These are phyloP conservation scores for Polyporus tsugae DNA, from an alignment of 1,284 basidiomycete genomes.

Conservation along the genomic window DNA sequence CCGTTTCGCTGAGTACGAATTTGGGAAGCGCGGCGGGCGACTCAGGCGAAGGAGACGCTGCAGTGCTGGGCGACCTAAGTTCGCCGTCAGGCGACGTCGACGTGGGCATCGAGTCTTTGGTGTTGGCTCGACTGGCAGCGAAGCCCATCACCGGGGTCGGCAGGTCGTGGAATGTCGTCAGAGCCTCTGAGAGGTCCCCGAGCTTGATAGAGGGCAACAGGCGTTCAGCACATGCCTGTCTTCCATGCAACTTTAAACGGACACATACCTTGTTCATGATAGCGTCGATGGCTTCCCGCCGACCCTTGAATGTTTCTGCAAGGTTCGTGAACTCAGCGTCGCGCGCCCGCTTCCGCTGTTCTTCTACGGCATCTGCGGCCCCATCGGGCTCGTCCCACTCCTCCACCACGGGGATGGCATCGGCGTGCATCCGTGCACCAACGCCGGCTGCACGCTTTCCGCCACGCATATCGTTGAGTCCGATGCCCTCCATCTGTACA, in stretches of 20 bases:
- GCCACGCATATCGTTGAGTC: conserved; percentile 40
- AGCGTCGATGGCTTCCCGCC: conserved; percentile 69
- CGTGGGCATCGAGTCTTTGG: conserved; percentile 38
- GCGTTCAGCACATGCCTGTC: conserved; percentile 1
- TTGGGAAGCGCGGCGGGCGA: conserved; percentile 26
- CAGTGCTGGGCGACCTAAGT: conserved; percentile 33
- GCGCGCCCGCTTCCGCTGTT: conserved; percentile 47
- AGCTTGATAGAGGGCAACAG: conserved; percentile 52
- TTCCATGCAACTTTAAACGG: background rate
- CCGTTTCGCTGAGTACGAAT: conserved; percentile 29
- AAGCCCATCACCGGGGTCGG: conserved; percentile 62
- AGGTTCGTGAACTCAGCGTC: conserved; percentile 74
- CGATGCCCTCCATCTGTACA: conserved; percentile 74
- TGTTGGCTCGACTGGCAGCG: conserved; percentile 41
- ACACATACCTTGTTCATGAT: conserved; percentile 70
- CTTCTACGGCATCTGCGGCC: conserved; percentile 38
- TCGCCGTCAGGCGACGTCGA: conserved; percentile 28
- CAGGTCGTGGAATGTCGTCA: conserved; percentile 67
- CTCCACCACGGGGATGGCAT: conserved; percentile 38
- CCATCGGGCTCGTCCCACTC: conserved; percentile 46
- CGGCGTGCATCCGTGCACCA: conserved; percentile 38
- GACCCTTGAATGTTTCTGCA: conserved; percentile 69
- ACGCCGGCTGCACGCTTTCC: conserved; percentile 34
- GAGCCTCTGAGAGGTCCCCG: conserved; percentile 62
- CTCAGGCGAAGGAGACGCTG: conserved; percentile 34